Percentiles rank a stretch among this genome's conserved stretches.
These are phyloP conservation scores for Lactarius sp. DNA, from an alignment of 768 basidiomycete species.

Conservation along the genomic window DNA sequence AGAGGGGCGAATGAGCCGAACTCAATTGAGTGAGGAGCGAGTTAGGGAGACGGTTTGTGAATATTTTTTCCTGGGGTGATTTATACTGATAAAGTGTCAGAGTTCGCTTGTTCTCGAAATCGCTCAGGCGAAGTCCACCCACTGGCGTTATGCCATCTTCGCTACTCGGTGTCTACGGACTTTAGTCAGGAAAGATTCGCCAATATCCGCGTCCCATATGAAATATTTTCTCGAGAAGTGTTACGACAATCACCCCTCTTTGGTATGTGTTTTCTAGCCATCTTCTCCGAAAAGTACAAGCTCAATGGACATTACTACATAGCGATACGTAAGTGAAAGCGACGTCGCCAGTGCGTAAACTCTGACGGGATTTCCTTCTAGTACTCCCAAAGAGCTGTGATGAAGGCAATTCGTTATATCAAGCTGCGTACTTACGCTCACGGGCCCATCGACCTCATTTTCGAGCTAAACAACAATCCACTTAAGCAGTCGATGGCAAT, in stretches of 20 bases:
- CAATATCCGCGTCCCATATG: constrained; percentile 45
- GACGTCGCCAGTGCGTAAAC: neutral
- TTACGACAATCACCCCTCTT: constrained; percentile 58
- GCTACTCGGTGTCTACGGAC: constrained; percentile 65
- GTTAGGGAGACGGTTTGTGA: constrained; percentile 42
- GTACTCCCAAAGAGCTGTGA: constrained; percentile 70
- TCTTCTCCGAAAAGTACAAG: constrained; percentile 6
- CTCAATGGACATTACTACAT: constrained; percentile 9
- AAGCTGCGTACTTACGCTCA: constrained; percentile 72
- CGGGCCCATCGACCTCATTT: constrained; percentile 51
- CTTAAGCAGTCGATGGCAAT: constrained; percentile 50
- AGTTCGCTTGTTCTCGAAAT: constrained; percentile 47
- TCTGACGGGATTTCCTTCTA: constrained; percentile 27
- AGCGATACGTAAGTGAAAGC: constrained; percentile 53
- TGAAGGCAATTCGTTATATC: constrained; percentile 72
- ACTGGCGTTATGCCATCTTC: constrained; percentile 76
- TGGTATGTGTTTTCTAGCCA: constrained; percentile 42
- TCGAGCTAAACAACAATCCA: constrained; percentile 63
- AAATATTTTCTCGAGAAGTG: constrained; percentile 56
- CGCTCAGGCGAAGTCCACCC: constrained; percentile 56
- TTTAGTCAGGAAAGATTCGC: constrained; percentile 59
- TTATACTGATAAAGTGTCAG: constrained; percentile 30
- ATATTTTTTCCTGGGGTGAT: neutral
- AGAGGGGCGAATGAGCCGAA: constrained; percentile 44
- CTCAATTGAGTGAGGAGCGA: constrained; percentile 39